Conservation (phyloP, 495 filamentous ascomycete species). For the Trichoderma orchidacearum region DNA sequence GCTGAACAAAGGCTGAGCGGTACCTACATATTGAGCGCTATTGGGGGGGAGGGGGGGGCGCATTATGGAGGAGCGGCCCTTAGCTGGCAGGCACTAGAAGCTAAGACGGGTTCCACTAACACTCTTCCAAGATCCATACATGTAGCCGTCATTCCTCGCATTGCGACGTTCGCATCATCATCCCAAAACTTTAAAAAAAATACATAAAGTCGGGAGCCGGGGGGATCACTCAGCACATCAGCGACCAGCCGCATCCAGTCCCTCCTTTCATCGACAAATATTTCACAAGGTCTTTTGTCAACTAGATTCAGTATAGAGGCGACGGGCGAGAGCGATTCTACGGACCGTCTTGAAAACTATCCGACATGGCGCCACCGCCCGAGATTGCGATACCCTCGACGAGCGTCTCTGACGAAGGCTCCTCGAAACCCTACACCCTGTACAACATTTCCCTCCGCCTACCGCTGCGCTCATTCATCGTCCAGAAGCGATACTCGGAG, state of each 20-base stretch:
- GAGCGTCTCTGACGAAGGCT: constrained; percentile 37
- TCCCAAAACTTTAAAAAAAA: not conserved
- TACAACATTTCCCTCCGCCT: constrained; percentile 87
- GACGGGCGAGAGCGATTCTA: too few species aligned
- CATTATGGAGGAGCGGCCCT: not conserved
- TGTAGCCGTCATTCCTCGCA: not conserved
- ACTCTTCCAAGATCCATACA: not conserved
- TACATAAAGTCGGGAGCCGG: not conserved
- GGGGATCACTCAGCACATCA: too few species aligned
- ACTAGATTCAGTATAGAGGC: too few species aligned
- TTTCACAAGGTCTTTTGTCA: too few species aligned
- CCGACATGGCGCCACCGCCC: constrained; percentile 56
- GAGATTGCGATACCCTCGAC: constrained; percentile 75
- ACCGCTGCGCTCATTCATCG: constrained; percentile 73
- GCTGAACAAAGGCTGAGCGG: not conserved
- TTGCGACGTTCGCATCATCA: not conserved
- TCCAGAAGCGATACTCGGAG: constrained; percentile 91
- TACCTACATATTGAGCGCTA: too few species aligned
- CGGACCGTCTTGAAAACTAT: too few species aligned
- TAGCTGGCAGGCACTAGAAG: not conserved
- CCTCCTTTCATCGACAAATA: too few species aligned
- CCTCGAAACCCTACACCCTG: constrained; percentile 64
- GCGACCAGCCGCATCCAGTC: too few species aligned
- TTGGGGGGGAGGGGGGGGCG: too few species aligned
- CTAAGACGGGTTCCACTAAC: not conserved